Conservation (phyloP, 1,139 yeast species). For the Nematodospora anomalae region DNA sequence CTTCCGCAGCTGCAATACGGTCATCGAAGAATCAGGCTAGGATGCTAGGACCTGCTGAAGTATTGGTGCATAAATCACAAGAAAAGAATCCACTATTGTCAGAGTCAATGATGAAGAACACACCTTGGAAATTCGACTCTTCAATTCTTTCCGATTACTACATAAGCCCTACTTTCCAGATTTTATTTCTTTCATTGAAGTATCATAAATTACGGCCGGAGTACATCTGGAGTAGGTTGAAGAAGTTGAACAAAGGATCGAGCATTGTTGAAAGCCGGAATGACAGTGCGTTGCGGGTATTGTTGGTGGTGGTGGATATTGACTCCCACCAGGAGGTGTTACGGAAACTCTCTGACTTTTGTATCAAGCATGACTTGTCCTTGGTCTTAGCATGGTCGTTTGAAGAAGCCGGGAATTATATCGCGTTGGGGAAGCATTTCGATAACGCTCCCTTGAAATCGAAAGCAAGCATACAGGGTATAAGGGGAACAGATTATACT, state of each 20-base stretch:
- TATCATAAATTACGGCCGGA: conserved; percentile 90
- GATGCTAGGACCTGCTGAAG: conserved; percentile 22
- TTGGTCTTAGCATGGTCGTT: conserved; percentile 77
- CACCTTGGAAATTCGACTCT: conserved; percentile 38
- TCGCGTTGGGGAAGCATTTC: conserved; percentile 52
- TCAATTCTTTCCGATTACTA: conserved; percentile 59
- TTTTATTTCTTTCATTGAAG: conserved; percentile 71
- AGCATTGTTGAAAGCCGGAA: conserved; percentile 46
- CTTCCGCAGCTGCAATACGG: conserved; percentile 6
- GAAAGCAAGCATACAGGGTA: conserved; percentile 39
- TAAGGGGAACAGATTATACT: conserved; percentile 43
- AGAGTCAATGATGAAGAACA: conserved; percentile 38
- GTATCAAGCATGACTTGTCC: conserved; percentile 70
- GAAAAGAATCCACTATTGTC: conserved; percentile 45
- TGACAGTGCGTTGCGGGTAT: conserved; percentile 54
- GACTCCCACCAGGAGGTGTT: conserved; percentile 71
- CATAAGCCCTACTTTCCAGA: conserved; percentile 63
- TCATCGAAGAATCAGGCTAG: conserved; percentile 11
- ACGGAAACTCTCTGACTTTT: conserved; percentile 66
- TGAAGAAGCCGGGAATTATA: conserved; percentile 83
- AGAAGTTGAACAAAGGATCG: conserved; percentile 43
- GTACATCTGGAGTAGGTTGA: conserved; percentile 71
- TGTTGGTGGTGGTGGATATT: conserved; percentile 76
- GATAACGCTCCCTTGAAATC: conserved; percentile 35
- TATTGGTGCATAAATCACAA: conserved; percentile 38